phyloP scores from a whole-genome alignment of 2,329 filamentous ascomycete species.

The Aspergillus uvarum region DNA sequence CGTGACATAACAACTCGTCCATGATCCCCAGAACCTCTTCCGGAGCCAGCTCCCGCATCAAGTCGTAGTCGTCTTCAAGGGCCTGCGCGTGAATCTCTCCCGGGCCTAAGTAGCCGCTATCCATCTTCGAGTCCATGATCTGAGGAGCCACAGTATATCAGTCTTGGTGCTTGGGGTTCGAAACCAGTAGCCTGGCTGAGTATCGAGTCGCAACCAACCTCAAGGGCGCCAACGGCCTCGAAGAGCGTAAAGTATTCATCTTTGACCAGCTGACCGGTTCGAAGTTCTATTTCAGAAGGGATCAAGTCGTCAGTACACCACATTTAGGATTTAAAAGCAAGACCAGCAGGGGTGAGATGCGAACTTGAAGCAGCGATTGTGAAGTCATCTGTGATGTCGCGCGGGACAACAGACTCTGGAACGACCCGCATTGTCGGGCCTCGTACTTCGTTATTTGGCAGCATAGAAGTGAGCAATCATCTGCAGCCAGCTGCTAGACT shows the following conservation, averaged over 20 bases:
- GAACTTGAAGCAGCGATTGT: slow-evolving; percentile 53
- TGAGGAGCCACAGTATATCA: slow-evolving; percentile 41
- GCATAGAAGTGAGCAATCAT: slow-evolving; percentile 28
- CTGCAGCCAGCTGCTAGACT: slow-evolving; percentile 28
- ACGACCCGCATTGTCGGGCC: slow-evolving; percentile 32
- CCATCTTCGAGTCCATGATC: slow-evolving; percentile 99
- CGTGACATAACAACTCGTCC: slow-evolving; percentile 85
- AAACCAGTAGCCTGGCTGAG: background rate
- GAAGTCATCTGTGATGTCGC: slow-evolving; percentile 59
- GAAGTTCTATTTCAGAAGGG: slow-evolving; percentile 57
- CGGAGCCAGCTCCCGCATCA: slow-evolving; percentile 65
- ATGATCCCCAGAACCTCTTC: slow-evolving; percentile 89
- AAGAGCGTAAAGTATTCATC: slow-evolving; percentile 94
- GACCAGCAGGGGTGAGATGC: slow-evolving; percentile 1
- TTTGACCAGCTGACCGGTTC: slow-evolving; percentile 82
- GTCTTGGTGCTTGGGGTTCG: background rate
- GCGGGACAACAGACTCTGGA: slow-evolving; percentile 41
- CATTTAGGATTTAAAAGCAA: slow-evolving; percentile 7
- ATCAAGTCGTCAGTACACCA: background rate
- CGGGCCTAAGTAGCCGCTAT: slow-evolving; percentile 78
- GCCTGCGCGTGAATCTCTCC: slow-evolving; percentile 60
- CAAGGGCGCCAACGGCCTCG: slow-evolving; percentile 78
- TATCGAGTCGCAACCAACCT: slow-evolving; percentile 43
- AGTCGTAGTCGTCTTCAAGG: slow-evolving; percentile 81
- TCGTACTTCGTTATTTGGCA: slow-evolving; percentile 36